phyloP scores from a whole-genome alignment of 1,284 basidiomycete species.

The Trametes versicolor region DNA sequence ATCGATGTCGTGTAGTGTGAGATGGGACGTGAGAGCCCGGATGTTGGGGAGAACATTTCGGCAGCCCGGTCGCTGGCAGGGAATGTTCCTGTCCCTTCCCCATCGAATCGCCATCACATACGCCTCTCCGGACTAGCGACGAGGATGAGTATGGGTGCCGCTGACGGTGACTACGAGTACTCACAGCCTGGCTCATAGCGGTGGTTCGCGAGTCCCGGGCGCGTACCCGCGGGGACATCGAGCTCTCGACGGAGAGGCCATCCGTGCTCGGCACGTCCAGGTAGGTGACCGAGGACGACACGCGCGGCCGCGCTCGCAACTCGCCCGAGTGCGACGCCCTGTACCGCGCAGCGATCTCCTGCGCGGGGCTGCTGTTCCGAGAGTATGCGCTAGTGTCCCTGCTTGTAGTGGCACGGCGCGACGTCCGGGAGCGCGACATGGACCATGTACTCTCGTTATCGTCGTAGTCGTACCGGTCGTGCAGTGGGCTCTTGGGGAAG shows the following conservation, averaged over 20 bases:
- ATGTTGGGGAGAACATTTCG: slow-evolving; percentile 55
- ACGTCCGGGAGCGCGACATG: slow-evolving; percentile 31
- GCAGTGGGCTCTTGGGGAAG: slow-evolving; percentile 26
- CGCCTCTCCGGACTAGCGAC: slow-evolving; percentile 53
- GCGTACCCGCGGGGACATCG: slow-evolving; percentile 25
- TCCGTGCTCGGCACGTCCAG: slow-evolving; percentile 20
- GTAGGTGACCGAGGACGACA: slow-evolving; percentile 28
- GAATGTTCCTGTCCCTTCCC: slow-evolving; percentile 43
- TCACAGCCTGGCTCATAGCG: slow-evolving; percentile 53
- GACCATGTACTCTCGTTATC: slow-evolving; percentile 36
- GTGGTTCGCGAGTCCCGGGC: slow-evolving; percentile 44
- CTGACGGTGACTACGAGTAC: slow-evolving; percentile 25
- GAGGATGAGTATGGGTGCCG: not conserved
- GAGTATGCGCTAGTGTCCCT: slow-evolving; percentile 15
- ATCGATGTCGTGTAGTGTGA: slow-evolving; percentile 68
- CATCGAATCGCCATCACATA: slow-evolving; percentile 46
- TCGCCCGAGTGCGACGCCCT: slow-evolving; percentile 27
- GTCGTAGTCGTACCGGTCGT: slow-evolving; percentile 18
- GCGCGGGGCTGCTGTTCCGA: slow-evolving; percentile 35
- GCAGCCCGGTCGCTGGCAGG: slow-evolving; percentile 65
- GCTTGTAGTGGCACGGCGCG: slow-evolving; percentile 24
- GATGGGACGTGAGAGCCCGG: slow-evolving; percentile 61
- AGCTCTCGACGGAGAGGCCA: slow-evolving; percentile 16
- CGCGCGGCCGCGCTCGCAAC: slow-evolving; percentile 11
- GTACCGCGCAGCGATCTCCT: slow-evolving; percentile 35